Conservation (phyloP, 805 yeast genomes). For the Grigorovia jiainica region DNA sequence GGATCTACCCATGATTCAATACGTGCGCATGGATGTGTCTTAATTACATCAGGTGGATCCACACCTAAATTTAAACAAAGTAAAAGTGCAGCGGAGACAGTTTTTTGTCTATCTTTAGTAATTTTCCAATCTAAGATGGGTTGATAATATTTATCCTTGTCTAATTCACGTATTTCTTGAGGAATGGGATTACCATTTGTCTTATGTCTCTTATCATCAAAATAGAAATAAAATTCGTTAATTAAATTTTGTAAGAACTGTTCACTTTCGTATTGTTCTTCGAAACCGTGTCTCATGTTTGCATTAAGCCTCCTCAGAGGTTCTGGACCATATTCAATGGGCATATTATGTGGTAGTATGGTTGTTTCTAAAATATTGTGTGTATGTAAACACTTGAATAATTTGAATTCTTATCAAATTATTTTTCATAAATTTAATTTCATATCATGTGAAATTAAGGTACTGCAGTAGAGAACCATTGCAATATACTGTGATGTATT, state of each 20-base stretch:
- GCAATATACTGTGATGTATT: no score
- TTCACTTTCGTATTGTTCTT: constrained; percentile 41
- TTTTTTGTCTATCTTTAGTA: constrained; percentile 82
- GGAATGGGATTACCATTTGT: constrained; percentile 77
- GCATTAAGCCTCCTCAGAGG: constrained; percentile 43
- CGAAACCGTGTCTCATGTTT: constrained; percentile 61
- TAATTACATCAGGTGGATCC: constrained; percentile 92
- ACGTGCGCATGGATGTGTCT: constrained; percentile 87
- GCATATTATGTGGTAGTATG: constrained; percentile 11
- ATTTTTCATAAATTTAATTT: no score
- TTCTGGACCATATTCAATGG: constrained; percentile 25
- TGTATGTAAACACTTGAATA: no score
- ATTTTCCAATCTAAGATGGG: constrained; percentile 85
- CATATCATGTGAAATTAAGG: no score
- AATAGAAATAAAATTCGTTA: constrained; percentile 69
- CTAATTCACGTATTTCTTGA: constrained; percentile 39
- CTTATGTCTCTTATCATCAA: constrained; percentile 84
- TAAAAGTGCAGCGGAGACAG: constrained; percentile 87
- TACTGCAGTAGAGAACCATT: no score
- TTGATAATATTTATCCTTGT: constrained; percentile 44
- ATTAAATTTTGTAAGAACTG: constrained; percentile 48
- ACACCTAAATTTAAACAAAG: constrained; percentile 88
- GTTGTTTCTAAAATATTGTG: no score
- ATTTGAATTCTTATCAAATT: no score
- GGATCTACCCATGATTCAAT: constrained; percentile 94